phyloP scores from a whole-genome alignment of 2,329 filamentous ascomycete genomes.

The Fusarium siculi region DNA sequence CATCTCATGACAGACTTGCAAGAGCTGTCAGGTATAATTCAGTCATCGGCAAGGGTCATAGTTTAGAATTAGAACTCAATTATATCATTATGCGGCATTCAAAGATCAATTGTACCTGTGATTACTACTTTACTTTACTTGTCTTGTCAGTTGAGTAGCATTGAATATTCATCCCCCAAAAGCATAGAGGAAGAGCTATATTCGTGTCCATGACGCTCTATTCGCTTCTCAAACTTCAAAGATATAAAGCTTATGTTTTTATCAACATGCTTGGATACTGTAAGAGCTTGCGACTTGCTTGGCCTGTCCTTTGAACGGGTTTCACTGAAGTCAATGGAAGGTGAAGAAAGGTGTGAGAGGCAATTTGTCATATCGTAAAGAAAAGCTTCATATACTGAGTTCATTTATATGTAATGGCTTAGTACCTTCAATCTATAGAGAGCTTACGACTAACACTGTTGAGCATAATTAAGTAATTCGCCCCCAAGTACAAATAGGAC shows the following conservation, averaged over 20 bases:
- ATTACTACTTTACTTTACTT: too few species aligned
- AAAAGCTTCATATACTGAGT: not conserved
- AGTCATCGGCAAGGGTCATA: not conserved
- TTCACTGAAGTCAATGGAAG: not conserved
- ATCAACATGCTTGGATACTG: not conserved
- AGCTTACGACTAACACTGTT: not conserved
- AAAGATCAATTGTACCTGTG: not conserved
- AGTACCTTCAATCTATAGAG: not conserved
- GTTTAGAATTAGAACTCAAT: slow-evolving; percentile 3
- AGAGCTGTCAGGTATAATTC: not conserved
- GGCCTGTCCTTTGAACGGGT: not conserved
- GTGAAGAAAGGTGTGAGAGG: not conserved
- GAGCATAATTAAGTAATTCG: not conserved
- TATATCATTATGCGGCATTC: not conserved
- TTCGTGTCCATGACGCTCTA: not conserved
- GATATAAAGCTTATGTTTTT: too few species aligned
- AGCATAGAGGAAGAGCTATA: not conserved
- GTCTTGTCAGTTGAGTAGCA: too few species aligned
- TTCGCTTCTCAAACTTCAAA: not conserved
- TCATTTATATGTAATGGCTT: not conserved
- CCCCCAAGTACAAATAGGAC: not conserved
- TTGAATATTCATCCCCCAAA: not conserved
- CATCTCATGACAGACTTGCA: not conserved
- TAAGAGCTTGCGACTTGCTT: too few species aligned
- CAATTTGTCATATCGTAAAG: not conserved